Percentiles rank a stretch among this genome's conserved stretches.
Evolutionary conservation across 805 yeast species (phyloP).

Genomic region (Barnettozyma sucrosica): DNA sequence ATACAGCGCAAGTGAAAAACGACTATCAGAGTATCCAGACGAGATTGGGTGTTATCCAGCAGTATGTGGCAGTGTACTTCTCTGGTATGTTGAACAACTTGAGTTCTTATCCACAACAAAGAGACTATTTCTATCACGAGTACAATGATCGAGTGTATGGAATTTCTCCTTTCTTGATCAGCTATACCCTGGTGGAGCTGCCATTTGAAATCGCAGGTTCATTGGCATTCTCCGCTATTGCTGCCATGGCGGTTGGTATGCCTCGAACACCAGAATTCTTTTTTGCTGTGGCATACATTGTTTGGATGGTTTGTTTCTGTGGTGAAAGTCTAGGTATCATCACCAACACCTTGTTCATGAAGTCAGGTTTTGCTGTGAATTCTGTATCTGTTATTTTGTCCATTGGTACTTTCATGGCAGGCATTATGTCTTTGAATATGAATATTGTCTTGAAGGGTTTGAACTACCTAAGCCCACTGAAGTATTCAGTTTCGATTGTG

Average conservation of each 20-base stretch:
- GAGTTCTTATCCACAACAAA: constrained; percentile 67
- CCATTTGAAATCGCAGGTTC: constrained; percentile 63
- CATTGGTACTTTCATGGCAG: constrained; percentile 78
- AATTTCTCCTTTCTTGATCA: constrained; percentile 54
- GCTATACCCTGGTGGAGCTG: constrained; percentile 55
- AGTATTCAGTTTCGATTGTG: constrained; percentile 55
- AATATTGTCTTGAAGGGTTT: constrained; percentile 60
- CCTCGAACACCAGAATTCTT: constrained; percentile 63
- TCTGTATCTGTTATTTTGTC: constrained; percentile 60
- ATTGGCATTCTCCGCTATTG: constrained; percentile 51
- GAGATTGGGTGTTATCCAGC: constrained; percentile 73
- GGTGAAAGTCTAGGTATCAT: constrained; percentile 85
- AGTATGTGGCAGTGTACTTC: constrained; percentile 64
- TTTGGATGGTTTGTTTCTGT: constrained; percentile 53
- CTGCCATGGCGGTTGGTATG: constrained; percentile 67
- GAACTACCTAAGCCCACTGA: constrained; percentile 74
- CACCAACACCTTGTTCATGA: constrained; percentile 65
- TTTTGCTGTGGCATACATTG: constrained; percentile 54
- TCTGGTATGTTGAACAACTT: constrained; percentile 79
- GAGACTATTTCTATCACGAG: constrained; percentile 76
- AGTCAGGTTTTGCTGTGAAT: constrained; percentile 78
- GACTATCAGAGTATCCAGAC: constrained; percentile 49
- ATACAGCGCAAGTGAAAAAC: constrained; percentile 52
- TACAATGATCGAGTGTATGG: constrained; percentile 70
- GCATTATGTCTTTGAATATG: constrained; percentile 75